Base-by-base conservation (phyloP, 2,329 filamentous ascomycete species). In the Cordyceps militaris region DNA sequence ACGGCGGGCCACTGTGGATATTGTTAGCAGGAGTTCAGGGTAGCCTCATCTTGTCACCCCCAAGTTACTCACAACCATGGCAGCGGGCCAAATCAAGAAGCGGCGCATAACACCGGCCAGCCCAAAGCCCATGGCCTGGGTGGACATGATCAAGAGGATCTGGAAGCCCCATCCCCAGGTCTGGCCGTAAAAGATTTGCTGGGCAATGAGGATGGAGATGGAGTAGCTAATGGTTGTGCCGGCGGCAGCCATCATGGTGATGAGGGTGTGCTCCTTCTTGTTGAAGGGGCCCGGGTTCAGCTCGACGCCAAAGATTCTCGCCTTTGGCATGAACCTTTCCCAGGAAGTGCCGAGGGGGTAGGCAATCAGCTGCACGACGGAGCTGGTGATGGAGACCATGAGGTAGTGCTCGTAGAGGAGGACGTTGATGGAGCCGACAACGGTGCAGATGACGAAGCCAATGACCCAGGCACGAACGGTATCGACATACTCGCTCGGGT, bases 101-200 rank as follows among this genome's bases (percentile, higher is more conserved):
- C 80, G 76, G 24, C 82, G 75, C 36, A 76, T 73, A 58, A 86
- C 66, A 3, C 83, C 83, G 10, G 84, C 84, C 30, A 86, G 71
- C 1, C 84, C 83, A 61, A 85, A 85, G 7, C 85, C 84, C 58
- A 84, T 82, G 63, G 82, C 76, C 58, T 86, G 80, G 2, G 81
- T 84, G 4, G 81, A 83, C 60, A 85, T 77, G 57, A 77, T 79
- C 58, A 85, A 74, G 6, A 86, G 71, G 8, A 85, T 70, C 67
- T 86, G 79, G 69, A 83, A 85, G 3, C 76, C 77, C 72, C 80
- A 83, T 48, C 79, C 77, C 51, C 82, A 78, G 3, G 73, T 68
- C 63, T 82, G 76, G 49, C 74, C 65, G 64, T 81, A 82, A 62
- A 76, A 81, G 62, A 79, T 61, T 60, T 76, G 65, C 61, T 73